phyloP scores from a whole-genome alignment of 352 stramenopile genomes.

The Globisporangium irregulare region DNA sequence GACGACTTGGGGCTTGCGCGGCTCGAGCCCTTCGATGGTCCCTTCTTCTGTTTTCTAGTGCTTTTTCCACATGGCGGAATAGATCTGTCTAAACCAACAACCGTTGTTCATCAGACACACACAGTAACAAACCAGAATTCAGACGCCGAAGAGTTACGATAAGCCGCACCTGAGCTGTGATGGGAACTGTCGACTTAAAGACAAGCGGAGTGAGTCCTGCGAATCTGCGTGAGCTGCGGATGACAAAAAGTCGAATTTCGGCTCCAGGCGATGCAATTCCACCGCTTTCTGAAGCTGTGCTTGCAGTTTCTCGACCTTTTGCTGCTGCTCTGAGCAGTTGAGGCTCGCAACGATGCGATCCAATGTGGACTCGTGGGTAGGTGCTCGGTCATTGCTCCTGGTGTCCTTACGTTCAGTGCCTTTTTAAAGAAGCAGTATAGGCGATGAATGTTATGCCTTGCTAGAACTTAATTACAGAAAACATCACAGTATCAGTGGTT shows the following conservation, averaged over 20 bases:
- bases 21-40: background rate
- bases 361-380: background rate
- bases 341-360: conserved; percentile 16
- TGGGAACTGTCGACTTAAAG: background rate
- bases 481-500: background rate
- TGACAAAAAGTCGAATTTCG: conserved; percentile 23
- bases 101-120: background rate
- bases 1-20: background rate
- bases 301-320: conserved; percentile 34
- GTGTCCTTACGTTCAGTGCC: background rate
- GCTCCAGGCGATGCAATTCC: conserved; percentile 25
- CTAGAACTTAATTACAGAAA: background rate
- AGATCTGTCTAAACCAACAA: background rate
- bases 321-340: conserved; percentile 29
- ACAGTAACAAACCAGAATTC: background rate
- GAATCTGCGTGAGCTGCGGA: background rate
- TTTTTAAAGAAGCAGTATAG: background rate
- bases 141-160: background rate
- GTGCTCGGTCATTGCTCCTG: background rate
- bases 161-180: background rate
- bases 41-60: background rate
- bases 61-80: background rate
- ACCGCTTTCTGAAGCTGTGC: conserved; percentile 30
- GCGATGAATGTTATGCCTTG: background rate
- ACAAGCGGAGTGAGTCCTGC: background rate